These are phyloP conservation scores for Shiraia bambusicola DNA, from an alignment of 2,329 filamentous ascomycete genomes.

Conservation along the genomic window DNA sequence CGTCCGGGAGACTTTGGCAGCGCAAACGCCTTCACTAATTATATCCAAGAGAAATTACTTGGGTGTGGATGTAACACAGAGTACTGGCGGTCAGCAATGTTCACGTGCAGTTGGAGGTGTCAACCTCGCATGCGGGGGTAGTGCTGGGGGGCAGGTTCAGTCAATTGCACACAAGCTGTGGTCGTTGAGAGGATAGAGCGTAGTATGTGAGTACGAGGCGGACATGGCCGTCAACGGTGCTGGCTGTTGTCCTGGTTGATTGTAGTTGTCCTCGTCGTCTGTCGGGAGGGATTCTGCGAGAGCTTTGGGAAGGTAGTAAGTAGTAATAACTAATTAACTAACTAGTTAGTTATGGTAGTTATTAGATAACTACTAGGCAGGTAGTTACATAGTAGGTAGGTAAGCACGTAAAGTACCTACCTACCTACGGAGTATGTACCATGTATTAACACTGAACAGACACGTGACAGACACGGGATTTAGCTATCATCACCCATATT, in stretches of 20 bases:
- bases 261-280: conserved; percentile 19
- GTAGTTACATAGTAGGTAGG: too few relatives aligned
- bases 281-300: conserved; percentile 12
- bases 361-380: too few relatives aligned
- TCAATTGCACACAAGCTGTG: conserved; percentile 17
- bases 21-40: conserved; percentile 5
- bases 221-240: conserved; percentile 17
- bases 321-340: too few relatives aligned
- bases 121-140: conserved; percentile 21
- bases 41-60: conserved; percentile 2
- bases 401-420: too few relatives aligned
- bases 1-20: conserved; percentile 5
- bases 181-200: conserved; percentile 11
- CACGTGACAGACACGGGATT: too few relatives aligned
- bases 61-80: conserved; percentile 6
- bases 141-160: conserved; percentile 9
- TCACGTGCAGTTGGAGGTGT: conserved; percentile 2
- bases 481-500: too few relatives aligned
- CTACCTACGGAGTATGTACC: too few relatives aligned
- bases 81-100: background rate
- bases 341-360: too few relatives aligned
- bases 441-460: too few relatives aligned
- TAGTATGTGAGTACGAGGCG: conserved; percentile 11
- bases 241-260: conserved; percentile 22
- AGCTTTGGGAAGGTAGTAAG: conserved; percentile 21